A percentile compares a stretch with the other conserved stretches of the same genome.
Evolutionary conservation across 768 basidiomycete genomes (phyloP).

Genomic region (Terana coerulea): DNA sequence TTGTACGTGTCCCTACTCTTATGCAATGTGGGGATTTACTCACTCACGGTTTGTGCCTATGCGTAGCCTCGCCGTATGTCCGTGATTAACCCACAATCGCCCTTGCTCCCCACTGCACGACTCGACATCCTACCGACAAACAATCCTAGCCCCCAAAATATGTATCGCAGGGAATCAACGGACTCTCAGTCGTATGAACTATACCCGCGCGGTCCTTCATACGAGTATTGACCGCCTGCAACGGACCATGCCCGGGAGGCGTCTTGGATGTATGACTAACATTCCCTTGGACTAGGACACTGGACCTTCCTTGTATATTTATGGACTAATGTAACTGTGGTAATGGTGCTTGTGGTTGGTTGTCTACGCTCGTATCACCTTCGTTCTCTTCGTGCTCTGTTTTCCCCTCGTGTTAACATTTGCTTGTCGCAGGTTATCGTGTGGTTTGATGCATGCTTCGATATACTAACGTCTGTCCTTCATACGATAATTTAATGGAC

Average conservation of each 20-base stretch:
- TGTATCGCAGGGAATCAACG: slow-evolving; percentile 5
- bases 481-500: no score
- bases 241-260: neutral
- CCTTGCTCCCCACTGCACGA: neutral
- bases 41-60: neutral
- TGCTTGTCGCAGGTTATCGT: no score
- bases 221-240: neutral
- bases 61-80: neutral
- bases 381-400: no score
- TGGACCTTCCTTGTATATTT: neutral
- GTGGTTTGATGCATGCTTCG: no score
- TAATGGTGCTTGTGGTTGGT: no score
- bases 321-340: slow-evolving; percentile 2
- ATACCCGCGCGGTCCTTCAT: slow-evolving; percentile 6
- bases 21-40: neutral
- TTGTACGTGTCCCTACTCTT: neutral
- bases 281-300: neutral
- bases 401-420: no score
- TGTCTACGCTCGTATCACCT: no score
- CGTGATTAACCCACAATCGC: slow-evolving; percentile 1
- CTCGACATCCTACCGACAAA: neutral
- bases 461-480: no score
- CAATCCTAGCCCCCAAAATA: neutral
- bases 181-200: slow-evolving; percentile 8
- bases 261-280: neutral